Percentiles rank a stretch among this genome's conserved stretches.
phyloP scores from a whole-genome alignment of 345 rosid genomes.

The Acer negundo region DNA sequence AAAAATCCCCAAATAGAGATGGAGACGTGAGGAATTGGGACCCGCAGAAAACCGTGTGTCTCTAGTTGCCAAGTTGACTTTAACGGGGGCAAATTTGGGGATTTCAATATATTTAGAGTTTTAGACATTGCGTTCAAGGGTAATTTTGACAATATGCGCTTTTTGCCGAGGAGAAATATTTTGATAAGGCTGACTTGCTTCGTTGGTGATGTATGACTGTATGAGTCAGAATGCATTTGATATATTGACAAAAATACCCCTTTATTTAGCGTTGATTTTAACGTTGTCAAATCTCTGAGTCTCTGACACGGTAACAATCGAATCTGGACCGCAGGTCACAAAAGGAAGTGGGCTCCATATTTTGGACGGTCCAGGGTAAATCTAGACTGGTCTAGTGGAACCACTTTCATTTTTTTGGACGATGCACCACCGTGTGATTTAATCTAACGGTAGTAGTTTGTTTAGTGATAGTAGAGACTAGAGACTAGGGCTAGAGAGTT shows the following conservation, averaged over 20 bases:
- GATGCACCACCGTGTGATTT: too few species aligned
- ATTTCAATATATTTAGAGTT: neutral
- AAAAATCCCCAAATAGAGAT: too few species aligned
- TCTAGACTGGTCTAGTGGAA: conserved; percentile 24
- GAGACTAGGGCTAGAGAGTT: too few species aligned
- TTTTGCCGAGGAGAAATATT: neutral
- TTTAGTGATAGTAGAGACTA: too few species aligned
- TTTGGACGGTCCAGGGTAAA: conserved; percentile 26
- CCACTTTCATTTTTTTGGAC: neutral
- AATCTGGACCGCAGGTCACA: neutral
- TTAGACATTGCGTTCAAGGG: neutral
- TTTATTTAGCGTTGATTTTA: neutral
- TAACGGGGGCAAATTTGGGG: neutral
- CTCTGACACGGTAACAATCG: neutral
- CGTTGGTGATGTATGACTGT: conserved; percentile 23
- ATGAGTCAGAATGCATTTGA: neutral
- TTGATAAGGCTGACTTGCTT: neutral
- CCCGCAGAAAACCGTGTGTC: too few species aligned
- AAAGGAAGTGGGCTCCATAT: neutral
- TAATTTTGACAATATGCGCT: conserved; percentile 11
- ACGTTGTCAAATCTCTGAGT: neutral
- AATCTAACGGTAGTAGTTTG: too few species aligned
- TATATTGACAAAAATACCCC: conserved; percentile 20
- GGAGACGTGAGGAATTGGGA: too few species aligned
- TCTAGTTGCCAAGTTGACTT: conserved; percentile 30